phyloP scores from a whole-genome alignment of 768 basidiomycete genomes.

The Rhizopogon rudus region DNA sequence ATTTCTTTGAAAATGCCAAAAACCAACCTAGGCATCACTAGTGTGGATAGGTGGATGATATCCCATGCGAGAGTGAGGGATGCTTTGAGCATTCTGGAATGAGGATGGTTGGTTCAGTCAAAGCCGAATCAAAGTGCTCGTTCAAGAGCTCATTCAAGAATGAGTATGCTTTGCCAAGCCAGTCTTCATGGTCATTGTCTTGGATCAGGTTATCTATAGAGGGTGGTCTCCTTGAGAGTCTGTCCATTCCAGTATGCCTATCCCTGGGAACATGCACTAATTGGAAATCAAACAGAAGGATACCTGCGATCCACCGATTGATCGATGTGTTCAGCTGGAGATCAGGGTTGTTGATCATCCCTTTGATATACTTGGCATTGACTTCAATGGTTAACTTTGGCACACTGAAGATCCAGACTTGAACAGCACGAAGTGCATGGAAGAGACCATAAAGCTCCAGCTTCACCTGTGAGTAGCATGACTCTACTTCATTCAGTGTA shows the following conservation, averaged over 20 bases:
- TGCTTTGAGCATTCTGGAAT: too few relatives aligned
- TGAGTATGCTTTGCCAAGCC: too few relatives aligned
- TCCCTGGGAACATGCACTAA: constrained; percentile 23
- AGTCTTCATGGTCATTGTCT: too few relatives aligned
- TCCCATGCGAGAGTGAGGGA: too few relatives aligned
- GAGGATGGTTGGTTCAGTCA: too few relatives aligned
- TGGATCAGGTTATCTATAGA: too few relatives aligned
- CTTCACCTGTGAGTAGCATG: constrained; percentile 19
- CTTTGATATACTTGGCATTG: constrained; percentile 25
- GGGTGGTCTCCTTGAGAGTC: constrained; percentile 17
- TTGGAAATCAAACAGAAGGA: constrained; percentile 23
- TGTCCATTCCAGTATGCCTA: constrained; percentile 20
- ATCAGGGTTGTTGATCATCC: constrained; percentile 32
- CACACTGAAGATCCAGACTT: constrained; percentile 23
- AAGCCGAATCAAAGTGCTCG: too few relatives aligned
- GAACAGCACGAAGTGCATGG: neutral
- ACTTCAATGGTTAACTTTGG: constrained; percentile 21
- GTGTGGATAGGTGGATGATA: too few relatives aligned
- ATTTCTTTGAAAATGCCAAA: too few relatives aligned
- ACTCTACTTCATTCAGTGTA: constrained; percentile 23
- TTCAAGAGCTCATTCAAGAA: too few relatives aligned
- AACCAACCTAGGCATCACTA: too few relatives aligned
- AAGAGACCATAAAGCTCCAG: constrained; percentile 20
- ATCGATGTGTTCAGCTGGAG: constrained; percentile 24
- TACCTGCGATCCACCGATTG: constrained; percentile 21